Evolutionary conservation across 192 early-diverging fungal genomes (phyloP), one percentile per base, ranked within the genome.

Genomic region (Thamnidium elegans): DNA sequence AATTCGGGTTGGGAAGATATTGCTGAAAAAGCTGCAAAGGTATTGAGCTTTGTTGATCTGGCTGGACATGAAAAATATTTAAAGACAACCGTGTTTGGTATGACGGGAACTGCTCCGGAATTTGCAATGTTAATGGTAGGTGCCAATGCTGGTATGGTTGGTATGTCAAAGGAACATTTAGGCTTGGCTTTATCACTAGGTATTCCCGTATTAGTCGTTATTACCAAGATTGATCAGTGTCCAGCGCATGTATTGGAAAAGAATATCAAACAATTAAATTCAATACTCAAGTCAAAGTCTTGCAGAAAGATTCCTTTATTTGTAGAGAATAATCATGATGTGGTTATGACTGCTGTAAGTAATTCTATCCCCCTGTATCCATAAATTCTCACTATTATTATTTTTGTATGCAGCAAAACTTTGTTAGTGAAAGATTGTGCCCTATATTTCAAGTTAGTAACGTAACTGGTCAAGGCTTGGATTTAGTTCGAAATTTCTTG

Each of bases 161-260:
- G 94, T 4, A 94, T 96, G 93, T 91, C 94, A 14, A 91, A 93
- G 30, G 95, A 97, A 77, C 95, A 97, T 71, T 76, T 97, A 13
- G 95, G 95, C 0, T 59, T 97, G 59, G 92, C 93, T 5, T 76
- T 97, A 26, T 92, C 93, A 3, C 78, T 97, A 20, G 80, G 81
- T 17, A 90, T 97, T 11, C 93, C 95, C 0, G 92, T 97, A 10
- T 87, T 93, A 54, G 92, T 97, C 14, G 90, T 94, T 14, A 84
- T 97, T n/a, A 95, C 93, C 23, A 97, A 95, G 61, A 93, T 95
- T 69, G 93, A 95, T 67, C 94, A 94, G 90, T 94, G 92, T 58
- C 95, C 95, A 44, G 70, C 83, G 0, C 88, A 91, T 65, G 85
- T 97, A 6, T 78, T 95, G 50, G 92, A 90, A 48, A 74, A 79